Conservation (phyloP, 2,329 filamentous ascomycete species). For the Cryphonectria carpinicola region DNA sequence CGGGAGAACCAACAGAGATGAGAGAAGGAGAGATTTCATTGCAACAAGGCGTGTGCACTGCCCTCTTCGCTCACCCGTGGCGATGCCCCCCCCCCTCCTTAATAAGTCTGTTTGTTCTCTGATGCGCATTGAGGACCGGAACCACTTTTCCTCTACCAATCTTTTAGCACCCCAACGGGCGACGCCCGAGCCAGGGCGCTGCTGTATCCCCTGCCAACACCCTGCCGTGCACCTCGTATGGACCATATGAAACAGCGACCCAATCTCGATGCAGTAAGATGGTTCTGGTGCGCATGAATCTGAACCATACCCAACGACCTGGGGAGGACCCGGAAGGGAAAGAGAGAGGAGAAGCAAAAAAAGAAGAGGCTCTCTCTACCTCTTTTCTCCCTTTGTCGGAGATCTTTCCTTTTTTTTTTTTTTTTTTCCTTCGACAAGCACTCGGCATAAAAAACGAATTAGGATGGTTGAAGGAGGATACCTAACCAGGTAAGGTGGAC, state of each 20-base stretch:
- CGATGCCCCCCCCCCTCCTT: conserved; percentile 3
- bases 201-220: background rate
- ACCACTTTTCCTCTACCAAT: background rate
- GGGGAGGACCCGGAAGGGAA: background rate
- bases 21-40: background rate
- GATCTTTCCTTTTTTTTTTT: background rate
- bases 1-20: background rate
- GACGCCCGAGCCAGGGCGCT: background rate
- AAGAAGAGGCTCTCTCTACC: background rate
- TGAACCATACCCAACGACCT: conserved; percentile 2
- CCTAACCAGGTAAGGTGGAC: background rate
- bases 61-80: background rate
- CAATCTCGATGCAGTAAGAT: background rate
- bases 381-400: background rate
- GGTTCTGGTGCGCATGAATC: conserved; percentile 3
- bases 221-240: background rate
- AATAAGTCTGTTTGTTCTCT: background rate
- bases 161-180: background rate
- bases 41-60: conserved; percentile 1
- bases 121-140: conserved; percentile 7
- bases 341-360: background rate
- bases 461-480: background rate
- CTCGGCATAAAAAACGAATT: background rate
- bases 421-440: background rate
- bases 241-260: background rate